phyloP scores from a whole-genome alignment of 495 filamentous ascomycete genomes.

The Immersiella caudata region DNA sequence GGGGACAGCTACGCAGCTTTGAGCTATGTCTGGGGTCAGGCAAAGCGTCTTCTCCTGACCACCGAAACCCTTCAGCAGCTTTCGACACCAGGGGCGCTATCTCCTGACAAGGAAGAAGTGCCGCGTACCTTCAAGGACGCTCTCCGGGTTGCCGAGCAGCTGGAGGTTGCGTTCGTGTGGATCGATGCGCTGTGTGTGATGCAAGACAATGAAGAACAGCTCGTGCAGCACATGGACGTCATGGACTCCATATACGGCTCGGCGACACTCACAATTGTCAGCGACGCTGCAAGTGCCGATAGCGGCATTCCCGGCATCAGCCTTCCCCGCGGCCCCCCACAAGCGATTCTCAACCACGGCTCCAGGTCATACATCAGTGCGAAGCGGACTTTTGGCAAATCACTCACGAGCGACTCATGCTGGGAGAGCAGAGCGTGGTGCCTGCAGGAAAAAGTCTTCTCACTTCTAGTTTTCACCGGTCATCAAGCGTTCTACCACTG shows the following conservation, averaged over 20 bases:
- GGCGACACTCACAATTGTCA: not conserved
- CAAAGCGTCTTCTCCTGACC: not conserved
- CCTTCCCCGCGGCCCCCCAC: not conserved
- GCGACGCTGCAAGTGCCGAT: not conserved
- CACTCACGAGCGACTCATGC: not conserved
- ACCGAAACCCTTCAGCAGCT: not conserved
- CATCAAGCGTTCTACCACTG: not conserved
- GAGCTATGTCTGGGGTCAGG: not conserved
- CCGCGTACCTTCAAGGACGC: not conserved
- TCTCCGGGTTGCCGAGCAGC: not conserved
- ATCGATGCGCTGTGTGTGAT: not conserved
- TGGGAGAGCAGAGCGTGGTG: conserved; percentile 2
- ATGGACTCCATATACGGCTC: conserved; percentile 1
- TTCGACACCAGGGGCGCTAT: not conserved
- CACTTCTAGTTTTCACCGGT: not conserved
- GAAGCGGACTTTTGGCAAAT: not conserved
- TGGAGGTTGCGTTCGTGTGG: not conserved
- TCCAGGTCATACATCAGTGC: not conserved
- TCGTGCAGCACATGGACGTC: not conserved
- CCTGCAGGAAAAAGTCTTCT: not conserved
- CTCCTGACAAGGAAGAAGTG: not conserved
- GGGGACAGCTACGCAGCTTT: not conserved
- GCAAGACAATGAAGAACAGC: not conserved
- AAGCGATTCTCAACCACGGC: not conserved
- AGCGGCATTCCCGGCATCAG: not conserved